Percentiles rank a stretch among this genome's conserved stretches.
Conservation (phyloP, 208 protist species). For the Wallacemonas sp. region DNA sequence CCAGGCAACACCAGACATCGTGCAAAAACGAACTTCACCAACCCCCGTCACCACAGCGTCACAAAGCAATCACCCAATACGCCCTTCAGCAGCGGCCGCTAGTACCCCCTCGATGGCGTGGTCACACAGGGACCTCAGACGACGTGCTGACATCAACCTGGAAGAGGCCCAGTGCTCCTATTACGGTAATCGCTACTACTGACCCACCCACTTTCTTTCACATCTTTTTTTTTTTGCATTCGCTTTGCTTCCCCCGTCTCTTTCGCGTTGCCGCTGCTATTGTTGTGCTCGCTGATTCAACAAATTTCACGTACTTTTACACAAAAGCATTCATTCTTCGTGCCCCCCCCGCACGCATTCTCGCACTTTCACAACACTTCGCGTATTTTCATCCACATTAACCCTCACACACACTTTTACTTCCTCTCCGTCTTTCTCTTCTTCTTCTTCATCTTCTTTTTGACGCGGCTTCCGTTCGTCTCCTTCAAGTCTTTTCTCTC, state of each 20-base stretch:
- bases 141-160: conserved; percentile 35
- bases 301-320: too few relatives aligned
- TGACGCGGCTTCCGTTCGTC: not conserved
- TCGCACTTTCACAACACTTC: too few relatives aligned
- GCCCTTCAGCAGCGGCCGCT: not conserved
- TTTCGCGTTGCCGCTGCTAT: too few relatives aligned
- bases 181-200: conserved; percentile 17
- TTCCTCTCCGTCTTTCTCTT: conserved; percentile 16
- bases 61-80: too few relatives aligned
- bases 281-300: too few relatives aligned
- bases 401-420: not conserved
- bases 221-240: conserved; percentile 19
- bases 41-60: too few relatives aligned
- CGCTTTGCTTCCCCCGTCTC: not conserved
- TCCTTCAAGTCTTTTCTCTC: not conserved
- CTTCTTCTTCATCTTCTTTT: not conserved
- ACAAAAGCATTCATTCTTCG: too few relatives aligned
- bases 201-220: not conserved
- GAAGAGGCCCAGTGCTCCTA: conserved; percentile 53
- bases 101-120: conserved; percentile 25
- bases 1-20: too few relatives aligned
- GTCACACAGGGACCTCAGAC: conserved; percentile 68
- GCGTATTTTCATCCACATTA: too few relatives aligned
- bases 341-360: too few relatives aligned
- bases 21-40: too few relatives aligned